Percentiles rank a stretch among this genome's conserved stretches.
Evolutionary conservation across 2,329 filamentous ascomycete genomes (phyloP).

Genomic region (Penicillium sclerotiorum): DNA sequence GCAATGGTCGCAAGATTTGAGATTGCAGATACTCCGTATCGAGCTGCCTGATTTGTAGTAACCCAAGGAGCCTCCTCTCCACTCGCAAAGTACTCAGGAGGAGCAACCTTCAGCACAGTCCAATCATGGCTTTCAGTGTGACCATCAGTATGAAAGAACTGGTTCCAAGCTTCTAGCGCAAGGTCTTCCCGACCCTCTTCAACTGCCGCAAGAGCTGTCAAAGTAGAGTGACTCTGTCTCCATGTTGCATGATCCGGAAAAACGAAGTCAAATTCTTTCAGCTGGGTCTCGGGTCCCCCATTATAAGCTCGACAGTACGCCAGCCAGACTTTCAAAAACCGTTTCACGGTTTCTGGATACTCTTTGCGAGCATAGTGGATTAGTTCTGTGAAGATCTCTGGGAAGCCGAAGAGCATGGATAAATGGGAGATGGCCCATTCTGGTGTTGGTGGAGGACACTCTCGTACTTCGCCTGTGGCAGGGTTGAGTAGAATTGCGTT

Average conservation of each 20-base stretch:
- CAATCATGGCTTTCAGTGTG: constrained; percentile 11
- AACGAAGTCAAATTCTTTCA: constrained; percentile 14
- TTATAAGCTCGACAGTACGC: constrained; percentile 20
- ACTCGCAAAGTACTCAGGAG: constrained; percentile 11
- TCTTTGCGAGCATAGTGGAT: constrained; percentile 8
- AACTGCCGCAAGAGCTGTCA: constrained; percentile 18
- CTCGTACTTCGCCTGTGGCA: constrained; percentile 9
- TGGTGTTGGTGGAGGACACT: constrained; percentile 17
- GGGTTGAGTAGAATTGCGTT: constrained; percentile 19
- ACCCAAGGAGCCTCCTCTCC: constrained; percentile 15
- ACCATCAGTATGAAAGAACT: constrained; percentile 19
- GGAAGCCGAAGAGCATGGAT: constrained; percentile 20
- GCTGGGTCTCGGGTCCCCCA: constrained; percentile 12
- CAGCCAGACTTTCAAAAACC: constrained; percentile 15
- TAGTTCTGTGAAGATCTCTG: constrained; percentile 17
- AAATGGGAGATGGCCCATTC: constrained; percentile 19
- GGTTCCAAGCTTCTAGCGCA: constrained; percentile 13
- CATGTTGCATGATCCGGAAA: constrained; percentile 19
- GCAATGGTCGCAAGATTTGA: constrained; percentile 18
- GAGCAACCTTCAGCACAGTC: constrained; percentile 3
- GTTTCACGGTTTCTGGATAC: background rate
- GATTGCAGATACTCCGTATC: constrained; percentile 19
- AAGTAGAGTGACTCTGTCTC: constrained; percentile 20
- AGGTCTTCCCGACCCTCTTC: constrained; percentile 6
- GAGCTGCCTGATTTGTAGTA: constrained; percentile 17